Percentiles rank a stretch among this genome's conserved stretches.
Conservation (phyloP, 768 basidiomycete species). For the Podaxis pistillaris region DNA sequence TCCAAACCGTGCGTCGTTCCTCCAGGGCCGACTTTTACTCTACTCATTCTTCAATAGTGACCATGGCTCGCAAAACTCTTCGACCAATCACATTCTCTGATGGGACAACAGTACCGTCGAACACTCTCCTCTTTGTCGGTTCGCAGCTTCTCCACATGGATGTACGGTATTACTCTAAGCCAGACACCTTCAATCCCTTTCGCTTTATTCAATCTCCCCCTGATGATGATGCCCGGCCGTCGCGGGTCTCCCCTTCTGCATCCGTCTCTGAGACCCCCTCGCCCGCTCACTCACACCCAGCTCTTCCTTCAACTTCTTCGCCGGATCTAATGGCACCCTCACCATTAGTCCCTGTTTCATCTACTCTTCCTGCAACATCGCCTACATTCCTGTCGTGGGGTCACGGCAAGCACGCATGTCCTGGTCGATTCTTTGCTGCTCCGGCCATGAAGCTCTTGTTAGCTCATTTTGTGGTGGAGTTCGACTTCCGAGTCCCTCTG, state of each 20-base stretch:
- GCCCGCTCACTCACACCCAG: neutral
- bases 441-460: slow-evolving; percentile 17
- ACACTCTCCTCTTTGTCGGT: slow-evolving; percentile 9
- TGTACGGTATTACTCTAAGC: neutral
- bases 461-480: slow-evolving; percentile 10
- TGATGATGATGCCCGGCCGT: neutral
- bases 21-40: neutral
- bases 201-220: neutral
- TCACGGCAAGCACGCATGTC: slow-evolving; percentile 32
- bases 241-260: neutral
- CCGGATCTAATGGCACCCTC: neutral
- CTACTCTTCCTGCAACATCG: slow-evolving; percentile 20
- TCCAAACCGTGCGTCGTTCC: neutral
- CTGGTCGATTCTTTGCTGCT: slow-evolving; percentile 21
- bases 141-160: slow-evolving; percentile 9
- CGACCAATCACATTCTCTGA: slow-evolving; percentile 12
- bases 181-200: neutral
- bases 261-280: neutral
- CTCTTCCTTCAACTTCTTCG: neutral
- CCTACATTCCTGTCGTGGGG: slow-evolving; percentile 34
- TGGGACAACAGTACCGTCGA: slow-evolving; percentile 6
- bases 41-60: neutral
- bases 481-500: slow-evolving; percentile 10
- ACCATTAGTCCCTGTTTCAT: slow-evolving; percentile 1
- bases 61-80: slow-evolving; percentile 7